Evolutionary conservation across 2,329 filamentous ascomycete species (phyloP), one percentile per base, ranked within the genome.

Genomic region (Thelonectria rubi): DNA sequence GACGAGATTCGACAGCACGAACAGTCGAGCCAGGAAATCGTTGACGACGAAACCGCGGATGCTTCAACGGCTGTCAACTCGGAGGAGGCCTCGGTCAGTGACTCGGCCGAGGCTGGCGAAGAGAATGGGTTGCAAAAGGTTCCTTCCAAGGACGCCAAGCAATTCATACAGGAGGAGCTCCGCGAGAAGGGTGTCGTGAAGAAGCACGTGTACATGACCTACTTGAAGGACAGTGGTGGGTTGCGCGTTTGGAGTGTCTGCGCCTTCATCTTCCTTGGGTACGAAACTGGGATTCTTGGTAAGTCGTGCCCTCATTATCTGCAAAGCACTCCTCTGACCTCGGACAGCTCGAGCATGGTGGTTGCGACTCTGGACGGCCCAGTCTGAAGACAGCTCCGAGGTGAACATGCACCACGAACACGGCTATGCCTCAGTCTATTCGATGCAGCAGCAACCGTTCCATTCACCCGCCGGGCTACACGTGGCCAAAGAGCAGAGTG

Each of bases 121-220:
- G 67, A 65, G 12, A 73, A 78, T 18, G 75, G 78, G 2, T 74
- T 86, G 40, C 80, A 81, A 50, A 86, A 86, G 68, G 74, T 83
- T 0, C 71, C 80, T 2, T 83, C 83, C 3, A 85, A 85, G 71
- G 75, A 77, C 5, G 83, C 87, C 0, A 88, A 87, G 65, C 90
- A 92, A 74, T 94, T 94, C 66, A 86, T 91, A 24, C 88, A 93
- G 71, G 91, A 93, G 3, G 92, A 95, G 74, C 80, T 79, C n/a
- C 84, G 88, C 58, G 90, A 92, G 72, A 84, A 84, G 55, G 92
- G 92, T 1, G 84, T 88, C 5, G 87, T 94, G 32, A 89, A 89
- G 67, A 80, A 81, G 20, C 80, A 81, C 7, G 83, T 94, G n/a
- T 94, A 94, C 64, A 71, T 80, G 12, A 81, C 82, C 0, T 95